These are phyloP conservation scores for Cladochytrium replicatum DNA, from an alignment of 192 early-diverging fungal species.

Conservation along the genomic window DNA sequence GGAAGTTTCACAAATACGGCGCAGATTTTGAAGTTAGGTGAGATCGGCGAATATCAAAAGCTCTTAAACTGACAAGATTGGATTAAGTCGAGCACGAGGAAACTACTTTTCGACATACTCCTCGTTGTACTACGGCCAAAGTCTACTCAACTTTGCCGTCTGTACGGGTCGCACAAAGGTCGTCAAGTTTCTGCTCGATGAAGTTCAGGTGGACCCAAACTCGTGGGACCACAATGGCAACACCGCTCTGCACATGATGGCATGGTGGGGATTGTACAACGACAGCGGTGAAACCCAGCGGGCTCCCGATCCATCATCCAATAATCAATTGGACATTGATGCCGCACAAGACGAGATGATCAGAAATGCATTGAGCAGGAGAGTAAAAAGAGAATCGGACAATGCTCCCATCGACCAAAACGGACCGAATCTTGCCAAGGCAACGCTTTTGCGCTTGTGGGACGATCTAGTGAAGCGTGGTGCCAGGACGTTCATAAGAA, in stretches of 20 bases:
- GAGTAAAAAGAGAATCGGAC: slow-evolving; percentile 1
- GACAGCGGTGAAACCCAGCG: slow-evolving; percentile 8
- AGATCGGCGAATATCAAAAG: too few relatives aligned
- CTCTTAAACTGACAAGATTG: too few relatives aligned
- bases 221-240: slow-evolving; percentile 16
- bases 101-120: too few relatives aligned
- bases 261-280: slow-evolving; percentile 10
- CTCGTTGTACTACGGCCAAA: too few relatives aligned
- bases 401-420: neutral
- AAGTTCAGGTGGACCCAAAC: slow-evolving; percentile 4
- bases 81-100: too few relatives aligned
- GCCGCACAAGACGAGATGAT: neutral
- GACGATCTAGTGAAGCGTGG: neutral
- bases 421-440: neutral
- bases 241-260: slow-evolving; percentile 23
- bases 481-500: slow-evolving; percentile 4
- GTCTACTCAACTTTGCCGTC: too few relatives aligned
- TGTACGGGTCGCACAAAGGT: slow-evolving; percentile 11
- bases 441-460: too few relatives aligned
- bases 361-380: slow-evolving; percentile 12
- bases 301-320: neutral
- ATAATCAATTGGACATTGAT: neutral
- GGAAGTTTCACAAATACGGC: too few relatives aligned
- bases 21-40: too few relatives aligned
- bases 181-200: slow-evolving; percentile 14